Base-by-base conservation (phyloP, 1,284 basidiomycete genomes). In the Puccinia polysora region DNA sequence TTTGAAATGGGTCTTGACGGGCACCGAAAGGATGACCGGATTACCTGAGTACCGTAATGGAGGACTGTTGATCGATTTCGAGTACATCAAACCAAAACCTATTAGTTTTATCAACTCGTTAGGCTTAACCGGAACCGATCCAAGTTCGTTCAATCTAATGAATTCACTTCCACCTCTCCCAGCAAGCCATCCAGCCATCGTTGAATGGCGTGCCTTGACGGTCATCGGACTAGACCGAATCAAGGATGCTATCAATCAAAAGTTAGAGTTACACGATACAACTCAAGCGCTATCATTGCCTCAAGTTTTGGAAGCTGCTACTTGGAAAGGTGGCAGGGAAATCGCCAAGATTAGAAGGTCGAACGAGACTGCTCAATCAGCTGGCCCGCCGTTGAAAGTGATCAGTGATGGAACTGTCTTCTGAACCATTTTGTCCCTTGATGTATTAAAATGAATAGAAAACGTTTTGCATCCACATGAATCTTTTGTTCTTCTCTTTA, bases 171-270 rank as follows among this genome's bases (percentile, higher is more conserved):
- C 88, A 14, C 84, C 84, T 52, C 82, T 89, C 45, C 80, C 83
- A 15, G 84, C 90, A 0, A 88, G 88, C 0, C 90, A 94, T 78
- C 89, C 91, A 0, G 91, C 91, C 4, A 87, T 97, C 65, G 87
- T 97, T 49, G 94, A 97, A 81, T 96, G 94, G 93, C 83, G 95
- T 65, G 92, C 93, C 0, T 84, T 96, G 83, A 97, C 94, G 0
- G 89, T 97, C 45, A 88, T 96, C 73, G 86, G 89, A 77, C 83
- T 97, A 25, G 92, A 95, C 80, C 86, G 88, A 70, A 86, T 92
- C 74, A 89, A 89, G 1, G 82, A 85, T 38, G 83, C 84, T 34
- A 87, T 95, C 74, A 86, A 89, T 55, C 82, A 81, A 1, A 81
- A 86, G 68, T 83, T 87, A 34, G 38, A 32, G 23, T 32, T 68